These are phyloP conservation scores for Porogramme epimiltina DNA, from an alignment of 1,284 basidiomycete species.

Conservation along the genomic window DNA sequence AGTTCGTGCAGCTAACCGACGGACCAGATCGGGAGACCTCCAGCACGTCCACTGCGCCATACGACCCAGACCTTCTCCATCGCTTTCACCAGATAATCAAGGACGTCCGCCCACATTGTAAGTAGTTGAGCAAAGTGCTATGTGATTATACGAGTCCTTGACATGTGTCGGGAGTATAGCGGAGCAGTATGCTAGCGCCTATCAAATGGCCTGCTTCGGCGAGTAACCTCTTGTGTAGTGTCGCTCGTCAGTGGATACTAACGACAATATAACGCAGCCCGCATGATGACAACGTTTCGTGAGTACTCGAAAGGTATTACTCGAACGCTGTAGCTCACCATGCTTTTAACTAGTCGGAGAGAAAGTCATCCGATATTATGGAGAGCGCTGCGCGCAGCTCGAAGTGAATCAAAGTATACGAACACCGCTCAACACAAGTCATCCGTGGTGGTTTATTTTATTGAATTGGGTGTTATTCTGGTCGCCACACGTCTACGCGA, in stretches of 20 bases:
- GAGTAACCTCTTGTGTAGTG: too few species aligned
- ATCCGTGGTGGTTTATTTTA: conserved; percentile 19
- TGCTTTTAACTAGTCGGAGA: neutral
- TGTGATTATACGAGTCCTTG: too few species aligned
- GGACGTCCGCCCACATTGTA: conserved; percentile 7
- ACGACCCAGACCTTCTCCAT: conserved; percentile 9
- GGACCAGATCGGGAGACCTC: conserved; percentile 24
- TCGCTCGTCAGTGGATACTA: too few species aligned
- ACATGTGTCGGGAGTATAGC: too few species aligned
- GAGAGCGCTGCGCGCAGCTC: conserved; percentile 25
- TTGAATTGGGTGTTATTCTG: conserved; percentile 27
- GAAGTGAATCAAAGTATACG: conserved; percentile 3
- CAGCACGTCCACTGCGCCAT: conserved; percentile 17
- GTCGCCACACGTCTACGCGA: conserved; percentile 24
- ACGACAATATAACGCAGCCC: too few species aligned
- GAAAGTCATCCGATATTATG: conserved; percentile 22
- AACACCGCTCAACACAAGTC: neutral
- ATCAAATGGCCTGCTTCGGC: too few species aligned
- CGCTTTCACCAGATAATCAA: conserved; percentile 5
- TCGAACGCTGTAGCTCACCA: too few species aligned
- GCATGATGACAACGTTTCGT: too few species aligned
- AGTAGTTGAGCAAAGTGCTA: neutral
- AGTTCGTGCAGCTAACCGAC: neutral
- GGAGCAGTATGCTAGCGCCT: too few species aligned
- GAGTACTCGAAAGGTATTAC: too few species aligned